A percentile compares a stretch with the other conserved stretches of the same genome.
Evolutionary conservation across 2,329 filamentous ascomycete species (phyloP).

Genomic region (Teratosphaeria epicoccoides): DNA sequence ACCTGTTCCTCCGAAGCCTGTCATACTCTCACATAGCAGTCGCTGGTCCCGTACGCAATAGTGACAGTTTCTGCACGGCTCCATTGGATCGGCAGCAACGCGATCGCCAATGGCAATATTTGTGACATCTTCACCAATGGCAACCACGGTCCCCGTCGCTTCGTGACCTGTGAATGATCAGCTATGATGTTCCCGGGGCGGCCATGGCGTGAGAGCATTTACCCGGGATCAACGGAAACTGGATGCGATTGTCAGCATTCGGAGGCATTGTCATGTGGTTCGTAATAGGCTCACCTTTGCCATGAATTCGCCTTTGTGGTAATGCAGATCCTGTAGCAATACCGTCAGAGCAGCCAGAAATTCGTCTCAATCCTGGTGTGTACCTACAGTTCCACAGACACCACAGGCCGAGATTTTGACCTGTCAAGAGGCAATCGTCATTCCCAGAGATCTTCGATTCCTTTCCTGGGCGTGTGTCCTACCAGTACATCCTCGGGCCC

Average conservation of each 20-base stretch:
- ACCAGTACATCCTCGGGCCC: constrained; percentile 5
- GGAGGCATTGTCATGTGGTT: not conserved
- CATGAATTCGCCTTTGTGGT: constrained; percentile 59
- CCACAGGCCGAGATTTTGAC: constrained; percentile 6
- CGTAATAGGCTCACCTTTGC: constrained; percentile 3
- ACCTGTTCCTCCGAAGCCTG: constrained; percentile 50
- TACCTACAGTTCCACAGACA: constrained; percentile 4
- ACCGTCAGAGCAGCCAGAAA: not conserved
- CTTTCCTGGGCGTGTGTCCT: not conserved
- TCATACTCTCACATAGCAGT: constrained; percentile 59
- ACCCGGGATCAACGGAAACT: constrained; percentile 16
- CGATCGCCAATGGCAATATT: constrained; percentile 52
- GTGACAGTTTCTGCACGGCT: constrained; percentile 62
- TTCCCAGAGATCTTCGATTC: not conserved
- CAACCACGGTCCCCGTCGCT: constrained; percentile 55
- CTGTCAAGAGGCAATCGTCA: not conserved
- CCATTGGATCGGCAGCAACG: constrained; percentile 51
- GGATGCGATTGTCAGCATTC: not conserved
- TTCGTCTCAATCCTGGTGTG: no score
- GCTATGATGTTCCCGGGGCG: not conserved
- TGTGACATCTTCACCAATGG: constrained; percentile 47
- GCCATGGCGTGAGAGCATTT: constrained; percentile 25
- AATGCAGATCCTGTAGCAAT: constrained; percentile 37
- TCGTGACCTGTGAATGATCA: constrained; percentile 39
- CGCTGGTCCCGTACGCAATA: constrained; percentile 60